Base-by-base conservation (phyloP, 2,329 filamentous ascomycete species). In the Pyricularia sp. region DNA sequence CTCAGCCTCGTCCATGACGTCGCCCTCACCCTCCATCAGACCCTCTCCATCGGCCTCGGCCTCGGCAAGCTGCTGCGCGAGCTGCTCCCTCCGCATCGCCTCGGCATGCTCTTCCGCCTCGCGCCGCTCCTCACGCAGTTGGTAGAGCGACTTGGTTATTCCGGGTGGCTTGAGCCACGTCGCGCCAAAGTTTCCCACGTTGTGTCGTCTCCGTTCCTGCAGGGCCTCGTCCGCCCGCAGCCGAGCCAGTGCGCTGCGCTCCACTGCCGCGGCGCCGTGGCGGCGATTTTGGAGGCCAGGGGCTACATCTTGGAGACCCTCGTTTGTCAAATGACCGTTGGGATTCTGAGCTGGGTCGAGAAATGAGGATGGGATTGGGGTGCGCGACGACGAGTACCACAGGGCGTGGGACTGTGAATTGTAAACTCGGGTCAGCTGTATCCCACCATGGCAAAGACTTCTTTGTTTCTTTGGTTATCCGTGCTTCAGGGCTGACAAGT, bases 91-190 rank as follows among this genome's bases (percentile, higher is more conserved):
- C 26, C 88, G 81, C 74, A 91, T 78, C 2, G 89, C 84, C 72
- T 90, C 87, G 67, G 90, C 85, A 66, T 93, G 90, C 75, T 99
- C 94, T 73, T 93, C 88, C 65, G 90, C 84, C 78, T 99, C 94
- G 12, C 89, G 84, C 69, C 88, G 86, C 78, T 99, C 94, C 76
- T 99, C 94, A 57, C 89, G 88, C 77, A 92, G 85, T 68, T 96
- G 92, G 73, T 96, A 88, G 66, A 96, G 85, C 1, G 93, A 96
- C 80, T 97, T 99, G 65, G 86, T 75, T 65, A 96, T 83, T 8
- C 93, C 94, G 0, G 91, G 92, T 0, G 94, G 94, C 66, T 89
- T 90, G 65, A 99, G 87, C 94, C 94, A 99, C 60, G 84, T 84
- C 69, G 88, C 89, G 66, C 94, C 94, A 73, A 96, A 97, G 71